Conservation (phyloP, 2,329 filamentous ascomycete species). For the Aspergillus sp. region DNA sequence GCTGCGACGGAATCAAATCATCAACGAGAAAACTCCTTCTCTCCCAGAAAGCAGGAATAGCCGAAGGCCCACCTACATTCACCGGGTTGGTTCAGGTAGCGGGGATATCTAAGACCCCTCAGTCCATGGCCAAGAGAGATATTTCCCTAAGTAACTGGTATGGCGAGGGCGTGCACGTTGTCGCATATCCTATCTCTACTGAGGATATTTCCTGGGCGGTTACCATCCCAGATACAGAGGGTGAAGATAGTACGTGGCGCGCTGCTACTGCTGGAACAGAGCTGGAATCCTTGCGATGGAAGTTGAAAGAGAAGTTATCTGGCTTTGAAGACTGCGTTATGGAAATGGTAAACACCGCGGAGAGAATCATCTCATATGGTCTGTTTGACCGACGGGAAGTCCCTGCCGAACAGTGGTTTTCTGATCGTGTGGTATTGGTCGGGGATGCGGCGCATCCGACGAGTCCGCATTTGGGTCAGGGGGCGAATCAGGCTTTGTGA, state of each 20-base stretch:
- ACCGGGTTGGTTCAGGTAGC: conserved; percentile 4
- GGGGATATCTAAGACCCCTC: not conserved
- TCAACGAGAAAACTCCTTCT: not conserved
- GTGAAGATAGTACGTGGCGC: conserved; percentile 1
- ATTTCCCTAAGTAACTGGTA: conserved; percentile 5
- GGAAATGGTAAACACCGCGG: not conserved
- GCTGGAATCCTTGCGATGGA: not conserved
- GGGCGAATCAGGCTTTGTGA: conserved; percentile 13
- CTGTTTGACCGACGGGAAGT: conserved; percentile 2
- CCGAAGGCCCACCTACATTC: not conserved
- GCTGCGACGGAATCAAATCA: conserved; percentile 10
- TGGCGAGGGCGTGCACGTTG: conserved; percentile 2
- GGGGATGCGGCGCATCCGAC: conserved; percentile 14
- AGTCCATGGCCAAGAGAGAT: too few species aligned
- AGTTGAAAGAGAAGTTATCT: not conserved
- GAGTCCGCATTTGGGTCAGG: conserved; percentile 10
- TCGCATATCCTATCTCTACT: conserved; percentile 2
- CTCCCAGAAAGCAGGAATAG: not conserved
- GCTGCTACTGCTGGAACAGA: not conserved
- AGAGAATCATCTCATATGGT: conserved; percentile 1
- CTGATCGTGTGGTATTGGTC: not conserved
- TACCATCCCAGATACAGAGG: not conserved
- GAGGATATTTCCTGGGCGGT: conserved; percentile 4
- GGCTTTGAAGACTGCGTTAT: not conserved
- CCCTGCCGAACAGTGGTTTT: not conserved